Conservation (phyloP, 352 stramenopile genomes). For the Thraustotheca clavata region DNA sequence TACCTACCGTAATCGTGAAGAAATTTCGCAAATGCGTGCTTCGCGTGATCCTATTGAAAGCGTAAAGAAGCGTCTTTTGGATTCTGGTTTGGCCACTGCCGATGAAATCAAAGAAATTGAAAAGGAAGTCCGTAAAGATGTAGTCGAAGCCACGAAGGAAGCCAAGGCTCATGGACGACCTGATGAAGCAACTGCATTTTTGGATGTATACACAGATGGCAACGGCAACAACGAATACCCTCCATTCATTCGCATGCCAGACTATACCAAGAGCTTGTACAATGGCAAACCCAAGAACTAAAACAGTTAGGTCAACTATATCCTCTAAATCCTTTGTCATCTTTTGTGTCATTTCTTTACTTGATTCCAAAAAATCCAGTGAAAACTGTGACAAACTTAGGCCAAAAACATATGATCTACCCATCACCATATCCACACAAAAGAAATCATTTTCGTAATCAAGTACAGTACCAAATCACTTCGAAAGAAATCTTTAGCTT, state of each 20-base stretch:
- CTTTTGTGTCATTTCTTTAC: too few relatives aligned
- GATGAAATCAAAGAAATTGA: conserved; percentile 99
- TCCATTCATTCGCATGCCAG: conserved; percentile 95
- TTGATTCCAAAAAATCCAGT: too few relatives aligned
- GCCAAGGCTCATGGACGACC: conserved; percentile 75
- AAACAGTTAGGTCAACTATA: too few relatives aligned
- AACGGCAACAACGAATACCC: conserved; percentile 89
- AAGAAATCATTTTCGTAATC: too few relatives aligned
- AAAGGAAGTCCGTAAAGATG: conserved; percentile 97
- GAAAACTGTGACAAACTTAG: too few relatives aligned
- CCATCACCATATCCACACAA: too few relatives aligned
- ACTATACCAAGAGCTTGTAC: conserved; percentile 92
- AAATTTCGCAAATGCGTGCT: conserved; percentile 98
- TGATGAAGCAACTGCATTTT: conserved; percentile 43
- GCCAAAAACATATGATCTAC: too few relatives aligned
- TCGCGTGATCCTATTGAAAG: conserved; percentile 98
- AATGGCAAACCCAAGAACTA: conserved; percentile 53
- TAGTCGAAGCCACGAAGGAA: conserved; percentile 93
- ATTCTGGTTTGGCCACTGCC: conserved; percentile 89
- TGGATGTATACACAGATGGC: conserved; percentile 87
- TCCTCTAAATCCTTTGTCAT: too few relatives aligned
- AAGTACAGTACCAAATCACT: too few relatives aligned
- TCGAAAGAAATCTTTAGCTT: too few relatives aligned
- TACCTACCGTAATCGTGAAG: conserved; percentile 99
- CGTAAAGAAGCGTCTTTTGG: conserved; percentile 96